Conservation (phyloP, 164 flowering plant species). For the Santalum album region DNA sequence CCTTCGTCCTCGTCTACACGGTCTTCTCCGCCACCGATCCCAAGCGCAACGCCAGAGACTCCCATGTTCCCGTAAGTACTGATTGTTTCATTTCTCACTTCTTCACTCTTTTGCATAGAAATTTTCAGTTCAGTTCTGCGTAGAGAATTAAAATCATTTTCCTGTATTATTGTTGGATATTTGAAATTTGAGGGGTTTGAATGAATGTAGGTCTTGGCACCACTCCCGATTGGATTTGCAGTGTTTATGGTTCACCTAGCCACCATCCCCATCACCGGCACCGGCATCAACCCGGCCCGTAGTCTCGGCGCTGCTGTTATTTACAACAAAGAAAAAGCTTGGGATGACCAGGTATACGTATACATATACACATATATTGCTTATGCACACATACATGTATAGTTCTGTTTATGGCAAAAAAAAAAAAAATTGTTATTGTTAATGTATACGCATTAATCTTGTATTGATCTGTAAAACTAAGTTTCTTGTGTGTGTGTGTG, state of each 20-base stretch:
- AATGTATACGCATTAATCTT: not conserved
- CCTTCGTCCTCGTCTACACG: slow-evolving; percentile 56
- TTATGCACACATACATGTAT: not conserved
- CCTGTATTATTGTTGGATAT: not conserved
- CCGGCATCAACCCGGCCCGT: slow-evolving; percentile 48
- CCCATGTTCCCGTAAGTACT: slow-evolving; percentile 51
- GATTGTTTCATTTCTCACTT: too few species aligned
- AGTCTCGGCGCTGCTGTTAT: slow-evolving; percentile 42
- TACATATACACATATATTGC: not conserved
- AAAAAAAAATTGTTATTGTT: too few species aligned
- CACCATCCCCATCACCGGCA: slow-evolving; percentile 45
- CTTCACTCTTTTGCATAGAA: not conserved
- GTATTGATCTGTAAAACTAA: not conserved
- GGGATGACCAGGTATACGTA: slow-evolving; percentile 34
- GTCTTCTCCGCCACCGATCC: slow-evolving; percentile 69
- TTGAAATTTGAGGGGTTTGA: not conserved
- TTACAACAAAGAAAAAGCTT: slow-evolving; percentile 28
- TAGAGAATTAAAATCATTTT: not conserved
- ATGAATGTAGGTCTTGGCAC: slow-evolving; percentile 34
- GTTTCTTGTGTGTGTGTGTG: not conserved
- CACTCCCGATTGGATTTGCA: slow-evolving; percentile 47
- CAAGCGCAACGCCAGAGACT: slow-evolving; percentile 54
- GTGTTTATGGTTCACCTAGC: slow-evolving; percentile 53
- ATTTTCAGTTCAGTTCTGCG: not conserved
- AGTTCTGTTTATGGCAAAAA: too few species aligned